These are phyloP conservation scores for Euphorbia celastroides DNA, from an alignment of 441 rosid genomes.

Conservation along the genomic window DNA sequence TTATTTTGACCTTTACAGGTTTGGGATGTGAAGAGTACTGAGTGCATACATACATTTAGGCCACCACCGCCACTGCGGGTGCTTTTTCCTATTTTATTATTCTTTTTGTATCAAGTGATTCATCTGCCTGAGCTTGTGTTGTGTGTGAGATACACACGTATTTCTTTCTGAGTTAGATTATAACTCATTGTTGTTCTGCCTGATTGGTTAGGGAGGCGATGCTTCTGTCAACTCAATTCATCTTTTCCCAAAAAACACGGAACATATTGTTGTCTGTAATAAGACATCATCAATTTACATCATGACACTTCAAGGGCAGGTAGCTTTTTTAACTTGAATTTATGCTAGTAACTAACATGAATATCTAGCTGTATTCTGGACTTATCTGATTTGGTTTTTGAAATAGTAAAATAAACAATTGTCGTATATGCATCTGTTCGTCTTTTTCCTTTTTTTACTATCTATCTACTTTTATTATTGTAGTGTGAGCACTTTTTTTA, in stretches of 20 bases:
- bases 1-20: slow-evolving; percentile 42
- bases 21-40: slow-evolving; percentile 95
- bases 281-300: slow-evolving; percentile 85
- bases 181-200: slow-evolving; percentile 14
- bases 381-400: neutral
- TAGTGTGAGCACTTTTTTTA: neutral
- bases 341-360: neutral
- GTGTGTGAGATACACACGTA: no score
- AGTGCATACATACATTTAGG: slow-evolving; percentile 88
- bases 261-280: slow-evolving; percentile 90
- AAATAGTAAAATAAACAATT: neutral
- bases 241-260: slow-evolving; percentile 83
- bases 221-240: slow-evolving; percentile 97
- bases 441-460: neutral
- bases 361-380: neutral
- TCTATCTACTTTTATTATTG: no score
- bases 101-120: neutral
- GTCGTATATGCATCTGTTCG: neutral
- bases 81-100: slow-evolving; percentile 20
- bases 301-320: slow-evolving; percentile 99
- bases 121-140: neutral
- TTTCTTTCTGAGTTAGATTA: no score
- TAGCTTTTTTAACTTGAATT: slow-evolving; percentile 23
- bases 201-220: slow-evolving; percentile 74
- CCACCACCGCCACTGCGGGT: slow-evolving; percentile 97